Evolutionary conservation across 2,329 filamentous ascomycete species (phyloP).

Genomic region (Epichloe scottii): DNA sequence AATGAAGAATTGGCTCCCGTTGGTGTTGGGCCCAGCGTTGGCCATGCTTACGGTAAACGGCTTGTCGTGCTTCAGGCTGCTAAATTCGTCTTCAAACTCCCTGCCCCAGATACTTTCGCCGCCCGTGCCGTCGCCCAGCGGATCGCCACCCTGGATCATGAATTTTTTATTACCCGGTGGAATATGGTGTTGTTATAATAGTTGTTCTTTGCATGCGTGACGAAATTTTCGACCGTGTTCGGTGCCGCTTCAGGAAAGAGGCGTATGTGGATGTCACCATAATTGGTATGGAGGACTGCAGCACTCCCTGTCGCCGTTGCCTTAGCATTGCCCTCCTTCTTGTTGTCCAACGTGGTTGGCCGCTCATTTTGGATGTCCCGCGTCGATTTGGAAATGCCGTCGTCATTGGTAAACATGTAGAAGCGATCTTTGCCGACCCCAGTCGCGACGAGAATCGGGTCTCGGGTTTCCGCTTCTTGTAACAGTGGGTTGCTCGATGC

Average conservation of each 20-base stretch:
- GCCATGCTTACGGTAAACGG: conserved; percentile 97
- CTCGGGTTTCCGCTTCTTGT: conserved; percentile 79
- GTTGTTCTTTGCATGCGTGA: conserved; percentile 74
- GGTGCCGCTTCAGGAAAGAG: conserved; percentile 89
- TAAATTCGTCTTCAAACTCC: conserved; percentile 92
- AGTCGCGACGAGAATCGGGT: conserved; percentile 79
- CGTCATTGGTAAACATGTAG: conserved; percentile 95
- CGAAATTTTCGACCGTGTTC: conserved; percentile 94
- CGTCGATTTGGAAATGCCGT: conserved; percentile 67
- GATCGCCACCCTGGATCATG: conserved; percentile 98
- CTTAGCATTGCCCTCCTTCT: conserved; percentile 41
- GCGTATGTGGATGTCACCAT: conserved; percentile 86
- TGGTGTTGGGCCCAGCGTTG: conserved; percentile 89
- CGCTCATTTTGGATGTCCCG: conserved; percentile 94
- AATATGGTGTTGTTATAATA: conserved; percentile 99
- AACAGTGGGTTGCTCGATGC: conserved; percentile 87
- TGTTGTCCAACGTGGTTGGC: conserved; percentile 52
- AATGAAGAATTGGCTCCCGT: conserved; percentile 96
- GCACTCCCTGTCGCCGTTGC: conserved; percentile 61
- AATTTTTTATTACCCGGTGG: conserved; percentile 96
- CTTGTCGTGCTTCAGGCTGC: conserved; percentile 82
- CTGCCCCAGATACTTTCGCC: conserved; percentile 88
- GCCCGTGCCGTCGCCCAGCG: conserved; percentile 79
- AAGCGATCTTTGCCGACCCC: conserved; percentile 82
- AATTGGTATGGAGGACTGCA: conserved; percentile 81